Percentiles rank a stretch among this genome's conserved stretches.
Conservation (phyloP, 305 asterid genomes). For the Plantago lanceolata region DNA sequence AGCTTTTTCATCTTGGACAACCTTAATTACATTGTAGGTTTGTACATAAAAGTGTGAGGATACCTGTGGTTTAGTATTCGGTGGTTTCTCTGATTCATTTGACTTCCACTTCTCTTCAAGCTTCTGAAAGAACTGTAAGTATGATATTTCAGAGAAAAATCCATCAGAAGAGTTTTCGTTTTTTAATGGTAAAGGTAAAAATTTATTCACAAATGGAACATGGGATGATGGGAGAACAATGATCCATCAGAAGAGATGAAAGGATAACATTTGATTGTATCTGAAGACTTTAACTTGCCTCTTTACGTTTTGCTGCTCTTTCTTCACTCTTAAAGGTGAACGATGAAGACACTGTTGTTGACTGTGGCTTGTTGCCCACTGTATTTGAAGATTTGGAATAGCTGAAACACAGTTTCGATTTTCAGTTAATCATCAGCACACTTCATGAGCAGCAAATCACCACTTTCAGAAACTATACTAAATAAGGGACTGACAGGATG, state of each 20-base stretch:
- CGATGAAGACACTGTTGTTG: constrained; percentile 43
- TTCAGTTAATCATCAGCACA: constrained; percentile 16
- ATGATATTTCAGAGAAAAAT: constrained; percentile 9
- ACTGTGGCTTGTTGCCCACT: constrained; percentile 33
- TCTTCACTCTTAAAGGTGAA: constrained; percentile 77
- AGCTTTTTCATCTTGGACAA: not conserved
- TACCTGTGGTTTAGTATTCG: constrained; percentile 56
- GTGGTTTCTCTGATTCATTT: constrained; percentile 42
- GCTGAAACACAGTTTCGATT: constrained; percentile 33
- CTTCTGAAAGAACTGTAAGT: constrained; percentile 58
- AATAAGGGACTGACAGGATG: not conserved
- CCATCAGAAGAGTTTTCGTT: no score
- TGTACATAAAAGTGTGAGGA: constrained; percentile 10
- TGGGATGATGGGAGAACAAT: no score
- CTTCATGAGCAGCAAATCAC: no score
- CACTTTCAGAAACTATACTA: no score
- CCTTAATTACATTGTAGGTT: constrained; percentile 7
- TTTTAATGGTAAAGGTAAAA: no score
- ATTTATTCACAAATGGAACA: no score
- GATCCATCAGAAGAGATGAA: constrained; percentile 27
- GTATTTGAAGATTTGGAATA: constrained; percentile 34
- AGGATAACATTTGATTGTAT: constrained; percentile 10
- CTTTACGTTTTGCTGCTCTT: constrained; percentile 75
- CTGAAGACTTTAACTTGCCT: constrained; percentile 43
- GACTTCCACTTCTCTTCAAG: constrained; percentile 52